Evolutionary conservation across 495 filamentous ascomycete genomes (phyloP), one percentile per base, ranked within the genome.

Genomic region (Penicillium subrubescens): DNA sequence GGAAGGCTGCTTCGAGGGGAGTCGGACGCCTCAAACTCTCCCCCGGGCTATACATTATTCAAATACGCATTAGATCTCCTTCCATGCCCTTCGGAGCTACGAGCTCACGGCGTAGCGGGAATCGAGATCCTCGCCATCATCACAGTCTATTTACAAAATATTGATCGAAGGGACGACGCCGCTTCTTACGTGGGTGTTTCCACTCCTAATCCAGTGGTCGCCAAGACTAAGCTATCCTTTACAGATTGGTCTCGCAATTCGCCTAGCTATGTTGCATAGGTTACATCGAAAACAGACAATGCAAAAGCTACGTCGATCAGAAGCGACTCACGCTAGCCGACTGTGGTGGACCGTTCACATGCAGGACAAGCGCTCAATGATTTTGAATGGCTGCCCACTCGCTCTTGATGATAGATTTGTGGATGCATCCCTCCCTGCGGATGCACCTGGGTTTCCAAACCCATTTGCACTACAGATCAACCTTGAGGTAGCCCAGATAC

Each of bases 331-430:
- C 2, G 44, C 48, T 0, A 58, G 52, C 25, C 61, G 61, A 15
- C 46, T 63, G 2, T 63, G 61, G 61, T 63, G 61, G 61, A 63
- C 61, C 0, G 37, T 63, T 8, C 55, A 58, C 35, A 58, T 58
- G 35, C 61, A 58, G 8, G 54, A 63, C 34, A 63, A 53, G 29
- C 46, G 61, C 31, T 33, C 55, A 3, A 51, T 53, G 44, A 63
- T 63, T n/a, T 25, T 44, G 17, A 59, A 55, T 8, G 44, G 54
- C 3, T 57, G 39, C 10, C 54, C 61, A 3, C n/a, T 58, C 3
- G 51, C 37, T 0, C 53, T 62, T 25, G 61, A 63, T 12, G 39
- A 59, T 23, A 58, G 19, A 21, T 52, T 58, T 21, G 41, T 52
- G 7, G 46, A 63, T 43, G 34, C 54, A 0, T 33, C 3, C 2